Percentiles rank a stretch among this genome's conserved stretches.
Evolutionary conservation across 257 asterid species (phyloP).

Genomic region (Ilex asprella): DNA sequence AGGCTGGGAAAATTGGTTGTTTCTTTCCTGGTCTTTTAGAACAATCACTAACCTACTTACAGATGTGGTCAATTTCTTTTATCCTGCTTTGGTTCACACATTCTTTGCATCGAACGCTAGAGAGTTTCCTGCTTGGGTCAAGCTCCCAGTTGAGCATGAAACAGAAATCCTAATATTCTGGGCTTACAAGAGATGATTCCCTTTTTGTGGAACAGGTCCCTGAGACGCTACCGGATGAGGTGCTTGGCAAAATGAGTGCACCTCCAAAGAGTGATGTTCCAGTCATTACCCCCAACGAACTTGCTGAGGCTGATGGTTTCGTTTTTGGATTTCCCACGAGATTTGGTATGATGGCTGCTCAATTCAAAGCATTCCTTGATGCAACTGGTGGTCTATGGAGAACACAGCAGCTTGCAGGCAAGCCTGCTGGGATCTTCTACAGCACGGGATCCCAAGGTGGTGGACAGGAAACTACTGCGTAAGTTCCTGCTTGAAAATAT

Average conservation of each 20-base stretch:
- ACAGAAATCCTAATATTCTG: too few relatives aligned
- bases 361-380: conserved; percentile 4
- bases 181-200: too few relatives aligned
- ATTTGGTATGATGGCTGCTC: conserved; percentile 1
- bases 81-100: too few relatives aligned
- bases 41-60: too few relatives aligned
- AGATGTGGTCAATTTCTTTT: too few relatives aligned
- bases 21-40: too few relatives aligned
- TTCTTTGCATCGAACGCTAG: too few relatives aligned
- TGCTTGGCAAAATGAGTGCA: conserved; percentile 1
- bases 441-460: neutral
- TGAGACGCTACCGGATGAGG: conserved; percentile 2
- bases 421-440: conserved; percentile 1
- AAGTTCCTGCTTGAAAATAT: too few relatives aligned
- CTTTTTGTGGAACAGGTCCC: neutral
- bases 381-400: neutral
- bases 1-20: too few relatives aligned
- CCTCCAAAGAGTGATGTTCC: conserved; percentile 1
- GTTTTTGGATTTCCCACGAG: neutral
- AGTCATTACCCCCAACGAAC: neutral
- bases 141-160: too few relatives aligned
- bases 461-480: conserved; percentile 2
- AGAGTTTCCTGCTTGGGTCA: too few relatives aligned
- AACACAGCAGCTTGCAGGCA: neutral
- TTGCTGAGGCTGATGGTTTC: conserved; percentile 1